These are phyloP conservation scores for Tetracentron sinense DNA, from an alignment of 164 flowering plant genomes.

Conservation along the genomic window DNA sequence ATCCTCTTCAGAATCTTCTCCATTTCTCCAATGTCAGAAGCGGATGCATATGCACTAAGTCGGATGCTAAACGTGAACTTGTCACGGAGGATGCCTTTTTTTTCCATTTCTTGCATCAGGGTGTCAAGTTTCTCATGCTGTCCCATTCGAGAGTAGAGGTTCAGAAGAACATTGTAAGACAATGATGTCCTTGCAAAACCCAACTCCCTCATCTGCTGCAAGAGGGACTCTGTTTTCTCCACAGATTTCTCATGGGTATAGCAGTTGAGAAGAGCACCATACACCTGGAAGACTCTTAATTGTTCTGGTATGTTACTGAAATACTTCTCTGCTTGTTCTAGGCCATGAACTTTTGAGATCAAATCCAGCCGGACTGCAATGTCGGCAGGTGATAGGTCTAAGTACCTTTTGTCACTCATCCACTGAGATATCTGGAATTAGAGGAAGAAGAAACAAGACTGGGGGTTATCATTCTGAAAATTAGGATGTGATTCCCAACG, in stretches of 20 bases:
- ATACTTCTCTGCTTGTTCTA: constrained; percentile 29
- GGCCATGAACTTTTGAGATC: constrained; percentile 29
- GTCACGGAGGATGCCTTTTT: constrained; percentile 15
- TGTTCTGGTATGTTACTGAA: constrained; percentile 18
- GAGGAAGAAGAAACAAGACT: too few species aligned
- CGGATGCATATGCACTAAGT: constrained; percentile 15
- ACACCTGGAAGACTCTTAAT: constrained; percentile 7
- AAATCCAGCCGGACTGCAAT: constrained; percentile 27
- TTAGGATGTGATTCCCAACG: too few species aligned
- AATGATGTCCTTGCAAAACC: constrained; percentile 4
- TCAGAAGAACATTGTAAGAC: constrained; percentile 25
- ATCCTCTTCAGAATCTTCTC: constrained; percentile 25
- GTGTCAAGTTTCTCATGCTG: constrained; percentile 13
- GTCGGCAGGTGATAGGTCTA: constrained; percentile 11
- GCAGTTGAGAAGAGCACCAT: constrained; percentile 30
- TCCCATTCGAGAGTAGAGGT: constrained; percentile 14
- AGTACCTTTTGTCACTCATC: constrained; percentile 21
- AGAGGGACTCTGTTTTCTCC: constrained; percentile 32
- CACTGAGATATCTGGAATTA: constrained; percentile 31
- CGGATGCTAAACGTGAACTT: constrained; percentile 9
- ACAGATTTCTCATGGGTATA: constrained; percentile 20
- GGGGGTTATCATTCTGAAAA: too few species aligned
- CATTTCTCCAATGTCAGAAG: constrained; percentile 10
- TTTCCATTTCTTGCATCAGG: constrained; percentile 23
- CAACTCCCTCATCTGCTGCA: constrained; percentile 23